A percentile compares a stretch with the other conserved stretches of the same genome.
phyloP scores from a whole-genome alignment of 2,329 filamentous ascomycete genomes.

The Thielaviopsis euricoi region DNA sequence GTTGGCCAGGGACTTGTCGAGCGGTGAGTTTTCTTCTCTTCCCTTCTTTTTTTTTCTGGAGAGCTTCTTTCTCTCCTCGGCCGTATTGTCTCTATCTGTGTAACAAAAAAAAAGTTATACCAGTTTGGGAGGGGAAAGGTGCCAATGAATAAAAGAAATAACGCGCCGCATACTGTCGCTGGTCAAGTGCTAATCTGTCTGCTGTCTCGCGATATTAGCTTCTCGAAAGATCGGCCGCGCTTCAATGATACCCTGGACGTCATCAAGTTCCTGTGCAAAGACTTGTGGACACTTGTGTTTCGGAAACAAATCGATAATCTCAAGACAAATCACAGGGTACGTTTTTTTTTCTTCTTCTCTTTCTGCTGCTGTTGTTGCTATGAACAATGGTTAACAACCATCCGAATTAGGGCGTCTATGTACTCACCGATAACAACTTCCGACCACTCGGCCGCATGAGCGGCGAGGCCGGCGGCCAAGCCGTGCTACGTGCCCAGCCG shows the following conservation, averaged over 20 bases:
- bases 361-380: too few species aligned
- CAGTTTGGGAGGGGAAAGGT: too few species aligned
- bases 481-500: constrained; percentile 58
- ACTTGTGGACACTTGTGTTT: constrained; percentile 88
- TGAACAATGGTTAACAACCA: neutral
- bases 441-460: constrained; percentile 82
- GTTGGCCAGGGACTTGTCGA: constrained; percentile 88
- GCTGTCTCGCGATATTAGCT: constrained; percentile 30
- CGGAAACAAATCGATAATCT: constrained; percentile 96
- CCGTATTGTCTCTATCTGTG: too few species aligned
- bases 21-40: constrained; percentile 34
- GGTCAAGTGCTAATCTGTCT: neutral
- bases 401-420: constrained; percentile 62
- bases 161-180: too few species aligned
- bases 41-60: neutral
- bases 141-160: too few species aligned
- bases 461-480: constrained; percentile 58
- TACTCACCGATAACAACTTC: constrained; percentile 85
- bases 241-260: constrained; percentile 87
- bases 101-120: too few species aligned
- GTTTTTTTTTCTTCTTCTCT: constrained; percentile 14
- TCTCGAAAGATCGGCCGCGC: constrained; percentile 67
- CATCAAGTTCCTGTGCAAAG: constrained; percentile 98
- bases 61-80: neutral
- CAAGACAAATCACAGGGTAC: constrained; percentile 86